phyloP scores from a whole-genome alignment of 164 flowering plant species.

The Protea cynaroides region DNA sequence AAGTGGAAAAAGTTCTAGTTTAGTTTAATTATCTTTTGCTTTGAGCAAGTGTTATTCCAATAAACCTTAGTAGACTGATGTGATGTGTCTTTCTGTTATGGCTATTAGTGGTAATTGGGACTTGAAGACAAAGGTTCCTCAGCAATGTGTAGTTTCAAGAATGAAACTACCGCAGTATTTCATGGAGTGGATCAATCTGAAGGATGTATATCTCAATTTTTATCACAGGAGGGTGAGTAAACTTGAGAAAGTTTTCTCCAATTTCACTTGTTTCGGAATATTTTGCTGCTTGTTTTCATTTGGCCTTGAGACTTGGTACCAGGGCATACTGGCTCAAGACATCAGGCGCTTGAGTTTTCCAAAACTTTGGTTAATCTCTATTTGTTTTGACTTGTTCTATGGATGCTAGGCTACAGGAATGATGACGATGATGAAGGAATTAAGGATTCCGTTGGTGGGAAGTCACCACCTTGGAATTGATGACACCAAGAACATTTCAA shows the following conservation, averaged over 20 bases:
- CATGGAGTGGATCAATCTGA: conserved; percentile 95
- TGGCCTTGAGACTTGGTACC: neutral
- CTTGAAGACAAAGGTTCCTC: conserved; percentile 87
- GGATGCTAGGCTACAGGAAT: conserved; percentile 78
- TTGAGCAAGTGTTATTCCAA: neutral
- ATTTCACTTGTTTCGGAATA: neutral
- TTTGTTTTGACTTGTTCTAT: conserved; percentile 6
- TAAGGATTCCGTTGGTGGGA: conserved; percentile 55
- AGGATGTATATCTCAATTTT: conserved; percentile 81
- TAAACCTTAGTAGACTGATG: neutral
- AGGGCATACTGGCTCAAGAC: neutral
- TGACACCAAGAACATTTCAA: conserved; percentile 81
- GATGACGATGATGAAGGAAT: conserved; percentile 80
- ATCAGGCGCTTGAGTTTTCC: neutral
- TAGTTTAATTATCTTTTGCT: neutral
- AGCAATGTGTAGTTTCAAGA: conserved; percentile 70
- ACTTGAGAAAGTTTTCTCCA: neutral
- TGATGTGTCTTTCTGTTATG: neutral
- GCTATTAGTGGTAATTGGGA: conserved; percentile 90
- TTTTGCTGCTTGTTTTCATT: neutral
- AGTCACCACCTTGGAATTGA: conserved; percentile 98
- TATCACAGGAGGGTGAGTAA: conserved; percentile 65
- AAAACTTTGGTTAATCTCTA: neutral
- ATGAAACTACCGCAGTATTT: conserved; percentile 73
- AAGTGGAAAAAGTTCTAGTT: neutral